Evolutionary conservation across 148 eudicot species (phyloP).

Genomic region (Cornus suecica): DNA sequence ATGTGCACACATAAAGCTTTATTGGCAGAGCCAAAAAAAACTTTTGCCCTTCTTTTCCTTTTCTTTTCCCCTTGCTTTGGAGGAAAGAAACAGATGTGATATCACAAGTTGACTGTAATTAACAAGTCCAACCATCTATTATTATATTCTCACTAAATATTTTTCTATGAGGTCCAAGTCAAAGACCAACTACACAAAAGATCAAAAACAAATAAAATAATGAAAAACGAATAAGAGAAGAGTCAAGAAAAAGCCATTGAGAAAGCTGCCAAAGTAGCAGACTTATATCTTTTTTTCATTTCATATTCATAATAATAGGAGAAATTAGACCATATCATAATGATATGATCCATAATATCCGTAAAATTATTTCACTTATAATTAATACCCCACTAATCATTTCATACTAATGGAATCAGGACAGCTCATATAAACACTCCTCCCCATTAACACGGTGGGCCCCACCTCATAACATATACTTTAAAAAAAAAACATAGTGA

Average conservation of each 20-base stretch:
- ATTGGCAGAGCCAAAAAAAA: too few relatives aligned
- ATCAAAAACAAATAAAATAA: too few relatives aligned
- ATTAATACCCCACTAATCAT: not conserved
- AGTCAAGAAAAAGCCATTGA: not conserved
- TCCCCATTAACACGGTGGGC: not conserved
- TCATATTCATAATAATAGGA: not conserved
- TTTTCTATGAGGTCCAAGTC: not conserved
- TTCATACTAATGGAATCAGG: conserved; percentile 1
- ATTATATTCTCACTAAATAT: too few relatives aligned
- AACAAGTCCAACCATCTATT: too few relatives aligned
- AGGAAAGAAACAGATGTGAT: not conserved
- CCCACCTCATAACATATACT: not conserved
- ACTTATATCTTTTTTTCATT: not conserved
- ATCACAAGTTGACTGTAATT: not conserved
- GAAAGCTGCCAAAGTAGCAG: not conserved
- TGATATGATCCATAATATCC: not conserved
- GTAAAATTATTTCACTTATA: too few relatives aligned
- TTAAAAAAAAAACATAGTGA: not conserved
- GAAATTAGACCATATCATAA: too few relatives aligned
- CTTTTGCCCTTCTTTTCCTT: too few relatives aligned
- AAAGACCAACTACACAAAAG: not conserved
- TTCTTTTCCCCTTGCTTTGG: not conserved
- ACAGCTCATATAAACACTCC: not conserved
- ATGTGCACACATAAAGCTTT: too few relatives aligned
- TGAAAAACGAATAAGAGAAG: too few relatives aligned